Evolutionary conservation across 2,329 filamentous ascomycete genomes (phyloP), one percentile per base, ranked within the genome.

Genomic region (Capronia americana): DNA sequence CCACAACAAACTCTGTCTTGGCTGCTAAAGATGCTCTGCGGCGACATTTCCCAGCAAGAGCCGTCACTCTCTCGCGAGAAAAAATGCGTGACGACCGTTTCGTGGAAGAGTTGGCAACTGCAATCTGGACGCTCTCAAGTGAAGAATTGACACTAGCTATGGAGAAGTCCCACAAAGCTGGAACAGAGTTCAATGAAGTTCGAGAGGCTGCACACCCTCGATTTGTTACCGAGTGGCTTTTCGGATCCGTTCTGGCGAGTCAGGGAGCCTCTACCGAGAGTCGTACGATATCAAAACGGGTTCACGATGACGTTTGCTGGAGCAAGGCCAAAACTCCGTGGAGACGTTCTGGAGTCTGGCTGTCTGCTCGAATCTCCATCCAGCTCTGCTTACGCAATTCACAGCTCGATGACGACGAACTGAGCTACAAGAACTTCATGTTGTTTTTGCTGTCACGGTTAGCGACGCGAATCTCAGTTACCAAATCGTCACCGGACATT

Each of bases 281-380:
- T 0, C 6, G 57, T 0, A 74, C 77, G 0, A 77, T 88, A n/a
- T 75, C 68, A 51, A 88, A 88, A 65, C 77, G 83, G 32, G 84
- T 83, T 0, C 81, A 84, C 1, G 85, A 88, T 46, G 85, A 88
- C 14, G 79, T 87, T 0, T 63, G 84, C 10, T 87, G 79, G 77
- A 65, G 70, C 2, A 55, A 74, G 61, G 64, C 66, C 14, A 66
- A 66, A 0, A 50, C 60, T 0, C 83, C 82, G 0, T 88, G 85
- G 86, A 76, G 81, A 11, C 74, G 83, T 53, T 87, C 85, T 12
- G 77, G 85, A 0, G 65, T 84, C 0, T 89, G 85, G 85, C 76
- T 88, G 0, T 75, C 87, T 0, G 62, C 88, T 2, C 83, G 86
- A 0, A 84, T 87, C 0, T 73, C 78, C 0, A 66, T 87, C 2